A percentile compares a stretch with the other conserved stretches of the same genome.
Conservation (phyloP, 306 rosid genomes). For the Trifolium pratense region DNA sequence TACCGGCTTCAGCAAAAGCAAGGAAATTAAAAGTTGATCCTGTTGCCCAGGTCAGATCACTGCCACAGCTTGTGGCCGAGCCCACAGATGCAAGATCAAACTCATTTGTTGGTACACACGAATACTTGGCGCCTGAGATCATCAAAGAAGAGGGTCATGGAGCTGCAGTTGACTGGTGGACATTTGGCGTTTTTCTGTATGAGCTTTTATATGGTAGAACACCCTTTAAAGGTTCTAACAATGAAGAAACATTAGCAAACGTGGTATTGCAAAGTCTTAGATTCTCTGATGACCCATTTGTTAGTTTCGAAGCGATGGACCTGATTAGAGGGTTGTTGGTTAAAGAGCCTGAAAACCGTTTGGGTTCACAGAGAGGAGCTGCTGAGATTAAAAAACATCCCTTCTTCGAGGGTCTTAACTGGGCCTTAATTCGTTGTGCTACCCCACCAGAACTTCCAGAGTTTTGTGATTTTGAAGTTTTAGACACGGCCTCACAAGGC, state of each 20-base stretch:
- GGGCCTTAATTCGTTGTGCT: slow-evolving; percentile 81
- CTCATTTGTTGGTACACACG: slow-evolving; percentile 88
- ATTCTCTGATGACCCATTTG: slow-evolving; percentile 63
- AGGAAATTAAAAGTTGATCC: slow-evolving; percentile 60
- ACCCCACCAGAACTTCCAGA: slow-evolving; percentile 68
- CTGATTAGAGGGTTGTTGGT: slow-evolving; percentile 73
- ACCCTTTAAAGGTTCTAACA: slow-evolving; percentile 68
- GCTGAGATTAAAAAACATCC: slow-evolving; percentile 85
- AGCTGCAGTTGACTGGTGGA: slow-evolving; percentile 95
- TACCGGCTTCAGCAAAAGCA: slow-evolving; percentile 60
- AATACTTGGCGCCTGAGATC: slow-evolving; percentile 88
- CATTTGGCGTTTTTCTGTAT: slow-evolving; percentile 78
- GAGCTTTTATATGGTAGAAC: slow-evolving; percentile 79
- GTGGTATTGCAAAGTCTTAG: slow-evolving; percentile 69
- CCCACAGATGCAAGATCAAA: slow-evolving; percentile 84
- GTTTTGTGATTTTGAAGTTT: slow-evolving; percentile 57
- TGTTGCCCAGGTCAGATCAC: slow-evolving; percentile 57
- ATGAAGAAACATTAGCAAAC: slow-evolving; percentile 71
- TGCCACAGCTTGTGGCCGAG: slow-evolving; percentile 87
- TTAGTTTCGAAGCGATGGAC: slow-evolving; percentile 67
- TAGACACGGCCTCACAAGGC: slow-evolving; percentile 50
- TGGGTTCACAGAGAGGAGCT: slow-evolving; percentile 74
- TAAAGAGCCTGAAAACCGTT: slow-evolving; percentile 74
- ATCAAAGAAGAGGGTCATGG: slow-evolving; percentile 89
- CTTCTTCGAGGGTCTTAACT: slow-evolving; percentile 77